Evolutionary conservation across 2,329 filamentous ascomycete species (phyloP), one percentile per base, ranked within the genome.

Genomic region (Colletotrichum echinochloae): DNA sequence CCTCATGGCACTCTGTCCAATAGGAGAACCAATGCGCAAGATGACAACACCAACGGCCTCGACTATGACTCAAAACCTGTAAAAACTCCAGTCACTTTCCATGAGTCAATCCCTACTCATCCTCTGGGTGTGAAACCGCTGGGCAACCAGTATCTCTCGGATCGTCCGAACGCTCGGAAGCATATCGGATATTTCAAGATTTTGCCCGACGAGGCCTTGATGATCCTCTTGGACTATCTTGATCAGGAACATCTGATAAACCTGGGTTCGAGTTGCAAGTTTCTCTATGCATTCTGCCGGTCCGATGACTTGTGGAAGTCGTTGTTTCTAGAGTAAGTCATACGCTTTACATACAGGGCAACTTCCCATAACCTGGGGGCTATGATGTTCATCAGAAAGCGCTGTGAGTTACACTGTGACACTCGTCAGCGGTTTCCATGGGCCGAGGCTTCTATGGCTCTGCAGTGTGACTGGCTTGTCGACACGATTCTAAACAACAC

Each of bases 271-370:
- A 92, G 94, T 7, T 97, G 95, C 84, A 94, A 90, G 79, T 94
- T 93, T 63, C 82, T 98, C 20, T 95, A 94, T 84, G 95, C 94
- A 1, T 97, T 95, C 78, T 92, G 91, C 65, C 86, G 91, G 60
- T 89, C 89, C 57, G 95, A 98, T 73, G 95, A 98, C 76, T 80
- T 98, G 44, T 98, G 95, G 95, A 95, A 96, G 80, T 81, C 90
- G 23, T 81, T 97, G 26, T 97, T 95, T 76, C 86, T 97, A 73
- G 88, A 90, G 94, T 97, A 90, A 89, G 94, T 90, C 69, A 67
- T 18, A n/a, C 30, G 39, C 7, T 23, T 35, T 37, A 18, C 12
- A 39, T 35, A 14, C 37, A 49, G 33, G 11, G 33, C 9, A 46
- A 11, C 12, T 30, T 44, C 18, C 44, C 18, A 44, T 35, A 33